These are phyloP conservation scores for Hepatocystis sp. DNA, from an alignment of 169 alveolate species.

Conservation along the genomic window DNA sequence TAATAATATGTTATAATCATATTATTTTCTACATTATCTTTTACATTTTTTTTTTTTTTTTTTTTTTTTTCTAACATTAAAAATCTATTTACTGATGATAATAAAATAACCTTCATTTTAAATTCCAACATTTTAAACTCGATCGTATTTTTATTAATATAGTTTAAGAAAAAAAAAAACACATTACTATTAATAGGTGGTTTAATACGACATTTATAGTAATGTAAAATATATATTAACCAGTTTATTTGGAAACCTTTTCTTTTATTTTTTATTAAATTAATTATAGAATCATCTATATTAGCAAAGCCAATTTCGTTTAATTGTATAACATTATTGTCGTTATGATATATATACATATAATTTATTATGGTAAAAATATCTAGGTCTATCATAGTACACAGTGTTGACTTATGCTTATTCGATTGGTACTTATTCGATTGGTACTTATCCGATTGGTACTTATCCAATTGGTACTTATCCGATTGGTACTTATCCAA, in stretches of 20 bases:
- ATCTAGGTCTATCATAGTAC: constrained; percentile 58
- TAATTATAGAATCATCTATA: constrained; percentile 17
- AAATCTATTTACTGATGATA: constrained; percentile 43
- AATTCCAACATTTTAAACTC: constrained; percentile 5
- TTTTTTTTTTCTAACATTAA: neutral
- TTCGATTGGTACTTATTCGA: no score
- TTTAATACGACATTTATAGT: constrained; percentile 7
- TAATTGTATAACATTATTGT: neutral
- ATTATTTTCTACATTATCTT: no score
- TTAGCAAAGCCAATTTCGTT: constrained; percentile 8
- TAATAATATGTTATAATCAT: constrained; percentile 27
- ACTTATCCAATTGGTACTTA: no score
- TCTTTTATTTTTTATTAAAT: constrained; percentile 54
- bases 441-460: no score
- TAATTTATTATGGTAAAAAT: constrained; percentile 62
- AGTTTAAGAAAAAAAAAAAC: neutral
- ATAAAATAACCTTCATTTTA: constrained; percentile 71
- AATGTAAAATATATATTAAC: constrained; percentile 47
- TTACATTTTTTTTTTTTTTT: neutral
- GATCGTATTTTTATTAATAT: constrained; percentile 14
- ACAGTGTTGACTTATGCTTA: constrained; percentile 6
- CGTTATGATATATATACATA: constrained; percentile 29
- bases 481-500: no score
- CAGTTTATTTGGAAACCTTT: constrained; percentile 22
- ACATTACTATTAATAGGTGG: neutral